Evolutionary conservation across 805 yeast genomes (phyloP).

Genomic region (Wickerhamomyces pijperi): DNA sequence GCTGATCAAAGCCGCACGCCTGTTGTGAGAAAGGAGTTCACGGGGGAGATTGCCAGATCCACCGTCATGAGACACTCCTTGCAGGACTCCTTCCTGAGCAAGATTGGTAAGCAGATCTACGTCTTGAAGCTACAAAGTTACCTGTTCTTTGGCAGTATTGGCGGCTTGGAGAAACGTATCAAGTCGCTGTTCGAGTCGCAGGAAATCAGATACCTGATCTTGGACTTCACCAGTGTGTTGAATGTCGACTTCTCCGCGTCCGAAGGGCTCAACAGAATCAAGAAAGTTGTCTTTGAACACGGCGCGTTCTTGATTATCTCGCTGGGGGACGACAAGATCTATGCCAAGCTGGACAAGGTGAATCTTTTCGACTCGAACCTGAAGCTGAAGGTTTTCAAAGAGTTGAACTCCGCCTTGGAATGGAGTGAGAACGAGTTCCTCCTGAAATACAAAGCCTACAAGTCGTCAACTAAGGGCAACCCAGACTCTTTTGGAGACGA

Average conservation of each 20-base stretch:
- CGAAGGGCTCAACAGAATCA: conserved; percentile 83
- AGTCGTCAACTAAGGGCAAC: conserved; percentile 7
- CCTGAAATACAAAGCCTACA: conserved; percentile 24
- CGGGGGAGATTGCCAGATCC: conserved; percentile 83
- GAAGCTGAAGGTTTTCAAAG: conserved; percentile 54
- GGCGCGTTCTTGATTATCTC: conserved; percentile 66
- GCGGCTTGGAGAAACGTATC: conserved; percentile 73
- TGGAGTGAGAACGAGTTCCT: conserved; percentile 94
- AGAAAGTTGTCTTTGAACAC: conserved; percentile 62
- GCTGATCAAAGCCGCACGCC: conserved; percentile 81
- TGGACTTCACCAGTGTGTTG: conserved; percentile 77
- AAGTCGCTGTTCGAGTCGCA: conserved; percentile 48
- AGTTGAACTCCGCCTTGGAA: conserved; percentile 80
- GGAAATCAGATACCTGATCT: conserved; percentile 58
- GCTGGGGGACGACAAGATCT: conserved; percentile 60
- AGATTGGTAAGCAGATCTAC: conserved; percentile 86
- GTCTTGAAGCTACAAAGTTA: conserved; percentile 81
- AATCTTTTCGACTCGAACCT: conserved; percentile 42
- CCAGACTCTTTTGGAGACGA: not conserved
- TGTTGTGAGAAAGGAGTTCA: conserved; percentile 69
- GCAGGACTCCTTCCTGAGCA: conserved; percentile 73
- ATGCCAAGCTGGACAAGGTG: conserved; percentile 68
- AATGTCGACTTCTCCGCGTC: conserved; percentile 90
- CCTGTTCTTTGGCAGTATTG: conserved; percentile 90
- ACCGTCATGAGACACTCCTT: conserved; percentile 86